Conservation (phyloP, 176 grass and related monocot species). For the Thalia dealbata region DNA sequence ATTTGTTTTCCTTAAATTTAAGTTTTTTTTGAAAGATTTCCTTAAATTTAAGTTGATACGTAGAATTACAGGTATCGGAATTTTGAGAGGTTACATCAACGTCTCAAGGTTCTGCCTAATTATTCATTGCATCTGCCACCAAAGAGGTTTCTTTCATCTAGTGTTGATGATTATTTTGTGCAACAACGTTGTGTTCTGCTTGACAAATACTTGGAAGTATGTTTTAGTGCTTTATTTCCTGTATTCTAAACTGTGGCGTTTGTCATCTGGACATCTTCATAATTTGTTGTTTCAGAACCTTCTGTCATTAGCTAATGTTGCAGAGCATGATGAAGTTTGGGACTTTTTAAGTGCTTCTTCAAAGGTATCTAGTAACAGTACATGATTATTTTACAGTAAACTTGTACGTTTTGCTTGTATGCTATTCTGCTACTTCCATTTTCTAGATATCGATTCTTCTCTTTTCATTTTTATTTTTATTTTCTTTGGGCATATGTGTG, state of each 20-base stretch:
- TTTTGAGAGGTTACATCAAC: slow-evolving; percentile 82
- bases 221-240: neutral
- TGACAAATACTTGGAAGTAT: slow-evolving; percentile 95
- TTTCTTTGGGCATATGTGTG: too few species aligned
- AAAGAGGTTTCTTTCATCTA: slow-evolving; percentile 94
- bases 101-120: slow-evolving; percentile 94
- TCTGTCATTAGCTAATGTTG: slow-evolving; percentile 81
- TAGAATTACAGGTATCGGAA: slow-evolving; percentile 71
- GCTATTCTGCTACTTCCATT: neutral
- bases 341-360: slow-evolving; percentile 88
- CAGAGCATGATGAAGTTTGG: slow-evolving; percentile 96
- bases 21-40: too few species aligned
- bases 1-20: neutral
- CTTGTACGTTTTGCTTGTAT: neutral
- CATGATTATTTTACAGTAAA: slow-evolving; percentile 18
- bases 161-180: slow-evolving; percentile 95
- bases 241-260: neutral
- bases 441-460: slow-evolving; percentile 20
- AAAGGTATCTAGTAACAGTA: slow-evolving; percentile 37
- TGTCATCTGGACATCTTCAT: slow-evolving; percentile 6
- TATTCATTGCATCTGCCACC: slow-evolving; percentile 92
- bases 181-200: slow-evolving; percentile 93
- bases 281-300: slow-evolving; percentile 51
- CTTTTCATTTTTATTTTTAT: too few species aligned
- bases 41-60: slow-evolving; percentile 3